Evolutionary conservation across 164 flowering plant genomes (phyloP).

Genomic region (Vitis amurensis): DNA sequence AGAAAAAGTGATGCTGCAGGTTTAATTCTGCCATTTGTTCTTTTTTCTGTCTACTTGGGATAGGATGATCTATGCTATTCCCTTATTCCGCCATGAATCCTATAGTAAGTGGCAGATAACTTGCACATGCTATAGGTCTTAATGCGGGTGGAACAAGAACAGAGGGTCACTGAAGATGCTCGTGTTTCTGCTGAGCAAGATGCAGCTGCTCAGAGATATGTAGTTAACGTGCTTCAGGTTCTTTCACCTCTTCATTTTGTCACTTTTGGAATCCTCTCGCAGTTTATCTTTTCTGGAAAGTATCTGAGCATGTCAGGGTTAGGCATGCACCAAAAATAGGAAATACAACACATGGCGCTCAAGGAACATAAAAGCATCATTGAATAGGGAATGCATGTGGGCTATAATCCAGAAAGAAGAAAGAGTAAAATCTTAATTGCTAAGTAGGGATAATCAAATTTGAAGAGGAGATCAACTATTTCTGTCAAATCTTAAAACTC

Average conservation of each 20-base stretch:
- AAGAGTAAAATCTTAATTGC: too few relatives aligned
- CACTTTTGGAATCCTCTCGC: background rate
- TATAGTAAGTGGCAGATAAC: conserved; percentile 1
- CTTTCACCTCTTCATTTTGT: background rate
- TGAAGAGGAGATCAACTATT: too few relatives aligned
- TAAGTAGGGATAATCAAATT: too few relatives aligned
- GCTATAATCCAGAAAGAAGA: too few relatives aligned
- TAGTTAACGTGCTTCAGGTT: conserved; percentile 45
- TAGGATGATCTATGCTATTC: background rate
- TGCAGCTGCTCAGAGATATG: conserved; percentile 44
- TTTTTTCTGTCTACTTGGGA: conserved; percentile 3
- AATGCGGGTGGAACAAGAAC: conserved; percentile 50
- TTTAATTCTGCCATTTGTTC: conserved; percentile 6
- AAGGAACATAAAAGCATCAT: too few relatives aligned
- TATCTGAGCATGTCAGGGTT: background rate
- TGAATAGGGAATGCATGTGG: too few relatives aligned
- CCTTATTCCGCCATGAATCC: background rate
- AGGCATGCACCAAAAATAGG: too few relatives aligned
- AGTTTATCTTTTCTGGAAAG: background rate
- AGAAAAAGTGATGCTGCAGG: conserved; percentile 54
- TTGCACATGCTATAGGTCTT: conserved; percentile 28
- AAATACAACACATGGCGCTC: too few relatives aligned
- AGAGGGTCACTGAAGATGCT: conserved; percentile 47
- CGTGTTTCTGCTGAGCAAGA: conserved; percentile 48
- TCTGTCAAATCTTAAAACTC: too few relatives aligned